Conservation (phyloP, 2,329 filamentous ascomycete genomes). For the Colletotrichum sansevieriae region DNA sequence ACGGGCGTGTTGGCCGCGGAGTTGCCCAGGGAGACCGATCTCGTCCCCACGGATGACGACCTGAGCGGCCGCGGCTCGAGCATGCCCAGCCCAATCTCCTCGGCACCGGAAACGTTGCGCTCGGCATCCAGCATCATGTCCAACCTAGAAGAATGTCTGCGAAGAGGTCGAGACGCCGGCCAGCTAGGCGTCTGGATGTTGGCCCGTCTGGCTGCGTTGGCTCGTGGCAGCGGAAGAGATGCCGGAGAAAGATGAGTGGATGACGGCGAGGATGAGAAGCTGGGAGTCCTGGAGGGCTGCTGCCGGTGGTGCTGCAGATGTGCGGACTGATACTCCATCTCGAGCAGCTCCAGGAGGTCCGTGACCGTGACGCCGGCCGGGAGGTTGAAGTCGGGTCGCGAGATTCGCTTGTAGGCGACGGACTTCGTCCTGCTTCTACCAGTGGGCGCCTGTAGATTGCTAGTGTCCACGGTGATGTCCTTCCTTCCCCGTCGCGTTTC, state of each 20-base stretch:
- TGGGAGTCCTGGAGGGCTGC: background rate
- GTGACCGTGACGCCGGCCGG: conserved; percentile 29
- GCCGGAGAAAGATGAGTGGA: conserved; percentile 1
- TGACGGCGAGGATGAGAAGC: conserved; percentile 9
- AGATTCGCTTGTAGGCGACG: conserved; percentile 31
- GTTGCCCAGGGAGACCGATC: conserved; percentile 11
- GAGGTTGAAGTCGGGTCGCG: conserved; percentile 33
- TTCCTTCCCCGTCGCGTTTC: background rate
- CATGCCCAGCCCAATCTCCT: conserved; percentile 35
- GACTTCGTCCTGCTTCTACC: conserved; percentile 1
- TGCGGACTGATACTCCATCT: conserved; percentile 31
- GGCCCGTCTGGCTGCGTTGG: background rate
- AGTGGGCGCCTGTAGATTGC: background rate
- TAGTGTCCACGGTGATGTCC: background rate
- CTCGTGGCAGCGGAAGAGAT: conserved; percentile 3
- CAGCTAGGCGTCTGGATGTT: conserved; percentile 9
- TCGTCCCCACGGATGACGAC: conserved; percentile 18
- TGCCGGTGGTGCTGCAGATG: background rate
- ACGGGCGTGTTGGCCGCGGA: background rate
- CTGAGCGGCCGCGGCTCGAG: conserved; percentile 28
- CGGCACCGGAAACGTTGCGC: conserved; percentile 25
- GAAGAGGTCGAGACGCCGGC: conserved; percentile 20
- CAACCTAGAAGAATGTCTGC: conserved; percentile 23
- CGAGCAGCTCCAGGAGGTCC: conserved; percentile 36
- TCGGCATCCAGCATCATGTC: conserved; percentile 36